A percentile compares a stretch with the other conserved stretches of the same genome.
These are phyloP conservation scores for Kalanchoe fedtschenkoi DNA, from an alignment of 164 flowering plant species.

Conservation along the genomic window DNA sequence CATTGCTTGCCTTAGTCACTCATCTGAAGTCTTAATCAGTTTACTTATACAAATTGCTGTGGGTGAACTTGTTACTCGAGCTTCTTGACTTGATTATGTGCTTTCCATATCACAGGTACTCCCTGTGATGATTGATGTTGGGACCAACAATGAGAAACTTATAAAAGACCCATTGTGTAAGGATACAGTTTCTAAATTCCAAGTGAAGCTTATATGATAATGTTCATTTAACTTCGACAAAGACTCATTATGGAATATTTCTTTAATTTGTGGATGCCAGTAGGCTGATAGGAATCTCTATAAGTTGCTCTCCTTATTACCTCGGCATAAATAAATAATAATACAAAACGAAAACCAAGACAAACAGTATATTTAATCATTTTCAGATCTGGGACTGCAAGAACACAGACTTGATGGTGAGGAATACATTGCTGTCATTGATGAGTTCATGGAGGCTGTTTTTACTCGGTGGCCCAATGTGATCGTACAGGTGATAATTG, in stretches of 20 bases:
- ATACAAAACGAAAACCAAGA: neutral
- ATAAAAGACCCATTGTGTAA: slow-evolving; percentile 81
- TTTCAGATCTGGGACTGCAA: slow-evolving; percentile 81
- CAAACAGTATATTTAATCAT: slow-evolving; percentile 9
- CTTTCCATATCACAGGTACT: slow-evolving; percentile 46
- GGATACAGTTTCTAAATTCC: slow-evolving; percentile 12
- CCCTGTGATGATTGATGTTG: slow-evolving; percentile 98
- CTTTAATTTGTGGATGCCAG: too few species aligned
- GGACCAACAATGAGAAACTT: slow-evolving; percentile 93
- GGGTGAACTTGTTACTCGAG: neutral
- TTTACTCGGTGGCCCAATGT: slow-evolving; percentile 99
- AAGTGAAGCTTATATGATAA: neutral
- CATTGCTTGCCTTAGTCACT: neutral
- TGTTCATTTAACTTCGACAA: neutral
- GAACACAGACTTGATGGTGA: slow-evolving; percentile 90
- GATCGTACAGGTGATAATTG: slow-evolving; percentile 70
- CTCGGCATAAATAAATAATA: neutral
- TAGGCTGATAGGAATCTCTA: too few species aligned
- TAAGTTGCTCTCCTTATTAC: neutral
- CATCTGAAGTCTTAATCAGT: neutral
- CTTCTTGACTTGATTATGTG: neutral
- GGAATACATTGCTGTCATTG: slow-evolving; percentile 76
- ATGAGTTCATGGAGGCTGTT: slow-evolving; percentile 99
- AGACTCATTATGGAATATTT: too few species aligned
- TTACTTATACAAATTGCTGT: neutral